Percentiles rank a stretch among this genome's conserved stretches.
phyloP scores from a whole-genome alignment of 192 early-diverging fungal genomes.

The Coemansia sp. region DNA sequence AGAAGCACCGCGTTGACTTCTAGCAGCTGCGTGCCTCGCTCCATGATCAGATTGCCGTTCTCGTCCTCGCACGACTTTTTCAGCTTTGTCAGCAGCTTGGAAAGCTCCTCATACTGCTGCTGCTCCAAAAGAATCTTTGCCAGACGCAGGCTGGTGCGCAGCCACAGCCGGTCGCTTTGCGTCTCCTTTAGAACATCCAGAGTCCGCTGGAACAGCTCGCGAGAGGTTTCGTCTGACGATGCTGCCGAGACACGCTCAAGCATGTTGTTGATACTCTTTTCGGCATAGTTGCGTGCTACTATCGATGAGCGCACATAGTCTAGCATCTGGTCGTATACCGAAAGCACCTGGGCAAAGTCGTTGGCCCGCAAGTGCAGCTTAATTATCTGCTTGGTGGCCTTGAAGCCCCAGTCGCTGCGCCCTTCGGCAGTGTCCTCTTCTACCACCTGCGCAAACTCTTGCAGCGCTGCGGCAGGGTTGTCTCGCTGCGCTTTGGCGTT shows the following conservation, averaged over 20 bases:
- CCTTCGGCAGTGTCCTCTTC: conserved; percentile 16
- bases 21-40: conserved; percentile 88
- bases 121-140: conserved; percentile 38
- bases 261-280: conserved; percentile 52
- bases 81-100: conserved; percentile 18
- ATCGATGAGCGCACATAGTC: conserved; percentile 22
- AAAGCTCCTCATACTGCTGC: conserved; percentile 16
- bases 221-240: conserved; percentile 14
- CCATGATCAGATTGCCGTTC: conserved; percentile 52
- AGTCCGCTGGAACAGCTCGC: conserved; percentile 29
- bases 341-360: conserved; percentile 12
- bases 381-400: conserved; percentile 46
- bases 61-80: conserved; percentile 20
- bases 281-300: conserved; percentile 38
- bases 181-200: conserved; percentile 31
- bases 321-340: conserved; percentile 35
- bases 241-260: conserved; percentile 27
- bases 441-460: conserved; percentile 25
- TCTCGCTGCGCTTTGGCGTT: conserved; percentile 46
- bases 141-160: conserved; percentile 45
- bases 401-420: conserved; percentile 43
- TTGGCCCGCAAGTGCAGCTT: conserved; percentile 25
- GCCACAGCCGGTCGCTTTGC: conserved; percentile 35
- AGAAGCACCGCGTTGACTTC: conserved; percentile 96
- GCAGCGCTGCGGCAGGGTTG: conserved; percentile 19